Percentiles rank a stretch among this genome's conserved stretches.
Conservation (phyloP, 176 grass and related monocot species). For the Miscanthus lutarioriparius region DNA sequence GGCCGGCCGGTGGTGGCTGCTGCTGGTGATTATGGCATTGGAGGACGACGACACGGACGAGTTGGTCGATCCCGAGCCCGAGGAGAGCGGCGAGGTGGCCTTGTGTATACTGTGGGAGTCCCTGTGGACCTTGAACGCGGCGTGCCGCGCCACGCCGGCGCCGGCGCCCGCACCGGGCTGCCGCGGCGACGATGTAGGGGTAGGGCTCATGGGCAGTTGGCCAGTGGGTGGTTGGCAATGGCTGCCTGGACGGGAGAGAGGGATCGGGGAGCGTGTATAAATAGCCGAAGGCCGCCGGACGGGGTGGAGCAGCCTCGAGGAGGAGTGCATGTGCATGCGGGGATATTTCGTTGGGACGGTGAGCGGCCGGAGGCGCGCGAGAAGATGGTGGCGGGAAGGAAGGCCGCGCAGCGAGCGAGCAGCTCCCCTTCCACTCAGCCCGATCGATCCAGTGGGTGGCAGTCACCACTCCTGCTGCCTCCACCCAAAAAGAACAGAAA, state of each 20-base stretch:
- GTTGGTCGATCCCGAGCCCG: conserved; percentile 23
- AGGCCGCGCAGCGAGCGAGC: not conserved
- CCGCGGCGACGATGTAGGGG: conserved; percentile 45
- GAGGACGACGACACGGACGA: conserved; percentile 39
- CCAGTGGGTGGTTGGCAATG: conserved; percentile 19
- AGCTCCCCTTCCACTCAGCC: not conserved
- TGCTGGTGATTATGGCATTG: not conserved
- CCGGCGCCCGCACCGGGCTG: conserved; percentile 11
- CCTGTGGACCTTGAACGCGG: conserved; percentile 45
- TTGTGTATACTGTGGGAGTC: conserved; percentile 58
- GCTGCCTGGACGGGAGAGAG: not conserved
- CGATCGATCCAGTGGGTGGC: not conserved
- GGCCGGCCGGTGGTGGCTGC: not conserved
- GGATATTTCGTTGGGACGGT: conserved; percentile 22
- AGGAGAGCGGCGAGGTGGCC: conserved; percentile 30
- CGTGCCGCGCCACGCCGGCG: not conserved
- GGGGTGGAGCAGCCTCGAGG: not conserved
- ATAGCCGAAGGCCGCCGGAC: conserved; percentile 2
- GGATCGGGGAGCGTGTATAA: conserved; percentile 15
- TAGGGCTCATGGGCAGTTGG: conserved; percentile 48
- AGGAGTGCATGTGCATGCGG: not conserved
- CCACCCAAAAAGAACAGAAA: not conserved
- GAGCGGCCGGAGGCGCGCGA: conserved; percentile 5
- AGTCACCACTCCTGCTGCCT: too few relatives aligned
- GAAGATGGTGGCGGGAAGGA: conserved; percentile 22